phyloP scores from a whole-genome alignment of 331 rosid species.

The Quercus lobata region DNA sequence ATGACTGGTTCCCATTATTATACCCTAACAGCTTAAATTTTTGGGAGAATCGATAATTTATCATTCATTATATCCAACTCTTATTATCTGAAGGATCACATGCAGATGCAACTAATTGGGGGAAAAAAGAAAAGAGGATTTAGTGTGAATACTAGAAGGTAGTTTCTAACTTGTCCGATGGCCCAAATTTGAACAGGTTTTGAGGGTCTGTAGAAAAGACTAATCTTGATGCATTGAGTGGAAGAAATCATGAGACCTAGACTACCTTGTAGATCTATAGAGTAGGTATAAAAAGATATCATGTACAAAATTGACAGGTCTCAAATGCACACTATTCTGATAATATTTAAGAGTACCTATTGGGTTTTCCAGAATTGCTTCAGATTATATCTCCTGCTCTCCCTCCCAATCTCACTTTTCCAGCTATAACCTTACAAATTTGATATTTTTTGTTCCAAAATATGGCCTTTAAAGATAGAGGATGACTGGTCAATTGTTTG shows the following conservation, averaged over 20 bases:
- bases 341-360: neutral
- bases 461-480: neutral
- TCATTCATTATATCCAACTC: neutral
- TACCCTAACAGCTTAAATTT: too few relatives aligned
- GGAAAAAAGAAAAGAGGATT: neutral
- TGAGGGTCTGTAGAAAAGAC: neutral
- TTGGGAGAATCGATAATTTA: too few relatives aligned
- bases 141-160: neutral
- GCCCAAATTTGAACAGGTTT: neutral
- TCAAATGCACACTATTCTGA: neutral
- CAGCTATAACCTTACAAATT: neutral
- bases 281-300: neutral
- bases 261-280: neutral
- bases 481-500: conserved; percentile 19
- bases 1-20: too few relatives aligned
- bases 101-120: too few relatives aligned
- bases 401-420: neutral
- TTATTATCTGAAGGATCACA: neutral
- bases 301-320: neutral
- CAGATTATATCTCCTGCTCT: neutral
- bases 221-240: neutral
- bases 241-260: neutral
- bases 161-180: neutral
- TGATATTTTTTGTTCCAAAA: neutral
- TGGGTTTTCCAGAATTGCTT: neutral